These are phyloP conservation scores for Alternaria tenuissima DNA, from an alignment of 2,329 filamentous ascomycete genomes.

Conservation along the genomic window DNA sequence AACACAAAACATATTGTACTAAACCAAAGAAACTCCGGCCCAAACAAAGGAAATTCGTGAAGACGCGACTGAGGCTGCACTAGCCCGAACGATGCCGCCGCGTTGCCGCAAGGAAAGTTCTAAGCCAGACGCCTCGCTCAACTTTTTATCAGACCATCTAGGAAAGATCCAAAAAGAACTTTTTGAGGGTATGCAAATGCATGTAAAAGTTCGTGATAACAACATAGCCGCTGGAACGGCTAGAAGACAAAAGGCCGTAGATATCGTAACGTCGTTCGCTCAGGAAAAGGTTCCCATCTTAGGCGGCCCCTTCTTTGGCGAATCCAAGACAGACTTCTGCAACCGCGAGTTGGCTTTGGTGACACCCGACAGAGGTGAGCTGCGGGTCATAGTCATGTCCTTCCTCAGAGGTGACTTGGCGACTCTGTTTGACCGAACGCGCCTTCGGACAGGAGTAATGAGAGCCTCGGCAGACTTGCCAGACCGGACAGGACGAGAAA, in stretches of 20 bases:
- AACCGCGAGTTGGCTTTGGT: conserved; percentile 38
- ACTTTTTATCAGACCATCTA: conserved; percentile 34
- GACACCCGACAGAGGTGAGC: conserved; percentile 42
- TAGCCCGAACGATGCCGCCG: conserved; percentile 11
- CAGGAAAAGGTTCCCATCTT: conserved; percentile 39
- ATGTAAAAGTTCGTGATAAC: conserved; percentile 38
- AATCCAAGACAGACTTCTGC: conserved; percentile 39
- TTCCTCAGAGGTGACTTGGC: conserved; percentile 33
- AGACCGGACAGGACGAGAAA: conserved; percentile 48
- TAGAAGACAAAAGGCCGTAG: conserved; percentile 41
- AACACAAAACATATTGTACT: conserved; percentile 7
- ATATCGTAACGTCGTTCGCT: conserved; percentile 46
- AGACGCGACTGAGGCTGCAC: conserved; percentile 7
- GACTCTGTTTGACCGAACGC: conserved; percentile 40
- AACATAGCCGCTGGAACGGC: conserved; percentile 32
- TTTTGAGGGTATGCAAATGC: conserved; percentile 38
- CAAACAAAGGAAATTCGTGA: conserved; percentile 16
- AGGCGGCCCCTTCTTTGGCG: conserved; percentile 35
- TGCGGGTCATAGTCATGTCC: conserved; percentile 25
- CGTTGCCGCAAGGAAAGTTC: conserved; percentile 17
- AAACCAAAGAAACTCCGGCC: conserved; percentile 12
- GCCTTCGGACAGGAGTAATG: conserved; percentile 51
- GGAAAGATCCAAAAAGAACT: conserved; percentile 31
- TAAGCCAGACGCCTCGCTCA: conserved; percentile 14
- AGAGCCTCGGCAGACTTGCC: conserved; percentile 51